phyloP scores from a whole-genome alignment of 225 moss, liverwort and hornwort genomes.

The Bryoerythrophyllum caledonicum region DNA sequence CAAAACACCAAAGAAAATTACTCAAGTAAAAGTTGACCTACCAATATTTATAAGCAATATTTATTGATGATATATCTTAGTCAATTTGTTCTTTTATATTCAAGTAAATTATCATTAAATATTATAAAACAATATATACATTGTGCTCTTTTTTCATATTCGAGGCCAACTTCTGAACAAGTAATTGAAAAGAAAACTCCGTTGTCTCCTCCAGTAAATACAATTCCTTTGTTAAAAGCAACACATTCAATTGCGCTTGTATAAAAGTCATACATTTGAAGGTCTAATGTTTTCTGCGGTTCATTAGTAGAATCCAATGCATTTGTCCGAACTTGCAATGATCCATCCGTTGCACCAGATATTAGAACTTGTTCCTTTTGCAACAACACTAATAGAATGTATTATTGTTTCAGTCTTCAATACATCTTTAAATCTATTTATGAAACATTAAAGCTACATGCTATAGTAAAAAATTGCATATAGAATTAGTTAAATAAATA shows the following conservation, averaged over 20 bases:
- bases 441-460: too few species aligned
- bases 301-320: conserved; percentile 58
- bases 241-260: conserved; percentile 62
- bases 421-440: too few species aligned
- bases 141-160: not conserved
- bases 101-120: not conserved
- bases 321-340: conserved; percentile 65
- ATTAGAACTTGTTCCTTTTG: conserved; percentile 59
- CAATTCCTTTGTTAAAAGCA: conserved; percentile 45
- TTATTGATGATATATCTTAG: too few species aligned
- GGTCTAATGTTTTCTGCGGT: conserved; percentile 62
- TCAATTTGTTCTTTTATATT: not conserved
- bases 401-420: not conserved
- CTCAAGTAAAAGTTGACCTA: too few species aligned
- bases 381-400: conserved; percentile 45
- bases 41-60: too few species aligned
- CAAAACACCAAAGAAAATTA: too few species aligned
- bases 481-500: too few species aligned
- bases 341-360: conserved; percentile 73
- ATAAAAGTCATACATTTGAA: conserved; percentile 68
- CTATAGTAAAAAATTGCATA: too few species aligned
- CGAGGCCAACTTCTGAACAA: conserved; percentile 54
- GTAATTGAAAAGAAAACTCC: conserved; percentile 70
- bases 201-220: conserved; percentile 64
- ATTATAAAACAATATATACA: not conserved